phyloP scores from a whole-genome alignment of 768 basidiomycete species.

The Lepiota venenata region DNA sequence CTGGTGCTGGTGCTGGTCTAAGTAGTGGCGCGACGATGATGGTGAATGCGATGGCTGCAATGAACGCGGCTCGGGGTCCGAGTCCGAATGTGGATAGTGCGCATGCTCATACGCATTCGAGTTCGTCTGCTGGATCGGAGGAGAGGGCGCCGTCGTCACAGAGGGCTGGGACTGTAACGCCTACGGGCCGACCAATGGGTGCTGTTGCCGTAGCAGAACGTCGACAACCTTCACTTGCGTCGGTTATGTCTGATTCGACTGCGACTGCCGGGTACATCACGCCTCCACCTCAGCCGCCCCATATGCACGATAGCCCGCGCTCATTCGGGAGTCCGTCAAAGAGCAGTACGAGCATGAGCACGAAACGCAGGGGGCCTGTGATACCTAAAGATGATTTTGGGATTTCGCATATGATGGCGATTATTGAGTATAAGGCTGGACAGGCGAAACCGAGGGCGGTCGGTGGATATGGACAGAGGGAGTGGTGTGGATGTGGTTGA shows the following conservation, averaged over 20 bases:
- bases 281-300: conserved; percentile 21
- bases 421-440: conserved; percentile 68
- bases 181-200: conserved; percentile 18
- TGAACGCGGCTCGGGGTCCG: neutral
- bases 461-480: no score
- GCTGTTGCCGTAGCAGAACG: conserved; percentile 15
- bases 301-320: conserved; percentile 22
- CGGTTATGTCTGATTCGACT: conserved; percentile 60
- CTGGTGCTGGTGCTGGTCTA: neutral
- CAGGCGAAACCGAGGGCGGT: conserved; percentile 30
- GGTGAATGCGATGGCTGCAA: no score
- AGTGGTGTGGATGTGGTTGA: conserved; percentile 57
- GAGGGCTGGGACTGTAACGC: conserved; percentile 30
- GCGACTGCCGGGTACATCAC: conserved; percentile 52
- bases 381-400: conserved; percentile 85
- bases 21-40: no score
- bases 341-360: conserved; percentile 25
- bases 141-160: conserved; percentile 3
- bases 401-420: conserved; percentile 78
- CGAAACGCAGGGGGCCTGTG: conserved; percentile 41
- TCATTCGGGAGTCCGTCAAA: neutral
- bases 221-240: conserved; percentile 68
- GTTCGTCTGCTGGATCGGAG: neutral
- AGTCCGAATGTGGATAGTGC: conserved; percentile 7
- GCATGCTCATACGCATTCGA: neutral